A percentile compares a stretch with the other conserved stretches of the same genome.
Evolutionary conservation across 2,329 filamentous ascomycete genomes (phyloP).

Genomic region (Leptosphaerulina australis): DNA sequence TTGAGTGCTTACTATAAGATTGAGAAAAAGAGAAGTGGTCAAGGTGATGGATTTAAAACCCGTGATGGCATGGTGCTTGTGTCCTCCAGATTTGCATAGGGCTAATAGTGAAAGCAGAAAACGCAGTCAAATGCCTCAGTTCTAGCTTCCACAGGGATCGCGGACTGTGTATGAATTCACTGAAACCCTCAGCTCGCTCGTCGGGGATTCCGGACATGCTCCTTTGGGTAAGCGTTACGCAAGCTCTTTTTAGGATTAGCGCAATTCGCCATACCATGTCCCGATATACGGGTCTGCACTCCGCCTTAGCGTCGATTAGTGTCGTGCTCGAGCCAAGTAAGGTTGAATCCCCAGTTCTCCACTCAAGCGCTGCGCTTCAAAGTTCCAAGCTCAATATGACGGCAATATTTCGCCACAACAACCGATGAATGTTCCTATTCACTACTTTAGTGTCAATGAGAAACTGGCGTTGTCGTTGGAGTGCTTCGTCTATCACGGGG

Average conservation of each 20-base stretch:
- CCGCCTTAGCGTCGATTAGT: slow-evolving; percentile 12
- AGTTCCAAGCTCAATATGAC: background rate
- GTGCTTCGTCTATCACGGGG: background rate
- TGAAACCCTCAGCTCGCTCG: slow-evolving; percentile 11
- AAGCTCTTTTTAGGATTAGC: slow-evolving; percentile 13
- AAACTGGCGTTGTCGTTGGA: background rate
- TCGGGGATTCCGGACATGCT: slow-evolving; percentile 16
- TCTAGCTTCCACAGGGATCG: slow-evolving; percentile 16
- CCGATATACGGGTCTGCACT: slow-evolving; percentile 13
- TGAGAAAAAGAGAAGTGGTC: slow-evolving; percentile 6
- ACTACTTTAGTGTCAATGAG: background rate
- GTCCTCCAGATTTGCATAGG: background rate
- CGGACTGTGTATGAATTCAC: slow-evolving; percentile 19
- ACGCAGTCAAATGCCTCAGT: slow-evolving; percentile 9
- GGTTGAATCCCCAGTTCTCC: slow-evolving; percentile 13
- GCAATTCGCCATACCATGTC: slow-evolving; percentile 11
- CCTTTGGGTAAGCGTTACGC: slow-evolving; percentile 23
- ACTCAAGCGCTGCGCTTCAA: slow-evolving; percentile 1
- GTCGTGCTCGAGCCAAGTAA: slow-evolving; percentile 13
- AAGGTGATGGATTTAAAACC: background rate
- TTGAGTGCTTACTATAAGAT: slow-evolving; percentile 33
- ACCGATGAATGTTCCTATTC: background rate
- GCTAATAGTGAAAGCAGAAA: slow-evolving; percentile 4
- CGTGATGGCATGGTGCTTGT: background rate
- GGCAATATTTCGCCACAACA: slow-evolving; percentile 2